phyloP scores from a whole-genome alignment of 2,329 filamentous ascomycete species.

The Pyrenophora graminea region DNA sequence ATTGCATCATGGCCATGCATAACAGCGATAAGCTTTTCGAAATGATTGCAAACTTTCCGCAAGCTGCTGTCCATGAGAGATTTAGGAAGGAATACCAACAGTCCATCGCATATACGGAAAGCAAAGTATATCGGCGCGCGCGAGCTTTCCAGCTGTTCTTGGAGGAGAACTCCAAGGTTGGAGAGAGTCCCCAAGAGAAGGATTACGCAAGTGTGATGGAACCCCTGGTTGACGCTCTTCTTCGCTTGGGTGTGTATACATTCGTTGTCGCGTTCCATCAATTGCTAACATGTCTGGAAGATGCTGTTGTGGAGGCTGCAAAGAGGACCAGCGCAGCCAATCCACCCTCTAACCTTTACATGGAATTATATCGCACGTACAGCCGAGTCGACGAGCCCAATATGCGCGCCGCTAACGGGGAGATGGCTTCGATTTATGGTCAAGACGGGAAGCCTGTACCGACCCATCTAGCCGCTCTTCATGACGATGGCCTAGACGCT shows the following conservation, averaged over 20 bases:
- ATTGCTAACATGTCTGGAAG: neutral
- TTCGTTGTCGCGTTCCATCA: too few species aligned
- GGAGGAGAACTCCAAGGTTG: neutral
- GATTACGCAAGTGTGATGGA: neutral
- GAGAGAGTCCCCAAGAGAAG: neutral
- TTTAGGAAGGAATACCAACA: neutral
- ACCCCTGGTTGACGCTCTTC: neutral
- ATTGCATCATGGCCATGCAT: neutral
- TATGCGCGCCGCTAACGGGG: slow-evolving; percentile 7
- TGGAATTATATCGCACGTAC: neutral
- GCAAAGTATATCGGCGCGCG: neutral
- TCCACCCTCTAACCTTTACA: neutral
- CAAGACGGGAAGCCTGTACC: neutral
- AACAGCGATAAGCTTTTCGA: neutral
- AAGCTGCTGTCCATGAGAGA: neutral
- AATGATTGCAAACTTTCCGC: neutral
- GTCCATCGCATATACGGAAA: neutral
- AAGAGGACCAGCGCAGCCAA: neutral
- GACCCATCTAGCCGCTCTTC: neutral
- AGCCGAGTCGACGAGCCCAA: neutral
- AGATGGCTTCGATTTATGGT: slow-evolving; percentile 2
- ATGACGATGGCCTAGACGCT: neutral
- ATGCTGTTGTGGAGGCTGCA: neutral
- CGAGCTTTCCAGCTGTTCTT: neutral
- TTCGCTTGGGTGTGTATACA: neutral